Conservation (phyloP, 2,329 filamentous ascomycete genomes). For the Trichoderma asperellum region DNA sequence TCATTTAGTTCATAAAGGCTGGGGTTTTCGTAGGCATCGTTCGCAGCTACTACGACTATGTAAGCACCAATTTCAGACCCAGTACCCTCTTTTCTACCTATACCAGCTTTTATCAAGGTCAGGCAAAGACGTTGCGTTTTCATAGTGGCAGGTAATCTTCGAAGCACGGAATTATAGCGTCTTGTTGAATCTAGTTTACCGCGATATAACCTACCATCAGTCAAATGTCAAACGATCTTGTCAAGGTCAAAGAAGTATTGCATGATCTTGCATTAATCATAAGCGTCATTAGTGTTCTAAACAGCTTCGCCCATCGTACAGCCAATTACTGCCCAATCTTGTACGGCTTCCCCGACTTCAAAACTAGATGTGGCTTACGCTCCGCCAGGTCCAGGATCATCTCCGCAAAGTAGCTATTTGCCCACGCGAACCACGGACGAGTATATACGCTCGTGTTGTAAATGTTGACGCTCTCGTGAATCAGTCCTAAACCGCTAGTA, state of each 20-base stretch:
- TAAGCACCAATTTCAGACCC: too few species aligned
- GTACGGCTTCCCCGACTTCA: conserved; percentile 34
- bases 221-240: too few species aligned
- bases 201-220: too few species aligned
- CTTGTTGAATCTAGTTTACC: too few species aligned
- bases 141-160: too few species aligned
- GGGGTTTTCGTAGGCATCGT: too few species aligned
- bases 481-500: conserved; percentile 48
- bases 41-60: too few species aligned
- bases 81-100: too few species aligned
- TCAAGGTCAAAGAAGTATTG: not conserved
- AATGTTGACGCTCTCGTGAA: conserved; percentile 54
- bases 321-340: conserved; percentile 21
- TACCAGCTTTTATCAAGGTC: too few species aligned
- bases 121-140: too few species aligned
- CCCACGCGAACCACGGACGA: conserved; percentile 53
- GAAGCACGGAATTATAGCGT: too few species aligned
- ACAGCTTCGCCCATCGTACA: not conserved
- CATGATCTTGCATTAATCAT: not conserved
- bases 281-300: not conserved
- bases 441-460: conserved; percentile 48
- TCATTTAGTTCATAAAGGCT: too few species aligned
- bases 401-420: conserved; percentile 50
- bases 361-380: conserved; percentile 76
- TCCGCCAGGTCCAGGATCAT: conserved; percentile 72